Conservation (phyloP, 2,329 filamentous ascomycete species). For the Cryphonectria radicalis region DNA sequence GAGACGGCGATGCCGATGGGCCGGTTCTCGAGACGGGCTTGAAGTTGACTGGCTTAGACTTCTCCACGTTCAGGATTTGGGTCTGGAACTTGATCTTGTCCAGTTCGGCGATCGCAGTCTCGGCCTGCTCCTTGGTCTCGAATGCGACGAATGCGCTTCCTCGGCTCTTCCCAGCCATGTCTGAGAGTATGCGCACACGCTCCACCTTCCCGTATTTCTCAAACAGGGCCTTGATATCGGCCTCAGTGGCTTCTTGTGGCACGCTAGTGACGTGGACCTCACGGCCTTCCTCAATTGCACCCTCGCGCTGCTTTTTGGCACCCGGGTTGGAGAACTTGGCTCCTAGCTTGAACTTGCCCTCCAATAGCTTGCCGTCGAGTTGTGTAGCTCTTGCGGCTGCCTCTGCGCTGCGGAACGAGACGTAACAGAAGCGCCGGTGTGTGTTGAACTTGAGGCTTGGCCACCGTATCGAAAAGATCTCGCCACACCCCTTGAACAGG, state of each 20-base stretch:
- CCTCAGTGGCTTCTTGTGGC: conserved; percentile 63
- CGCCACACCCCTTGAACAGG: conserved; percentile 75
- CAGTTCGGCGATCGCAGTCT: conserved; percentile 67
- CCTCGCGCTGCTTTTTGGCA: conserved; percentile 76
- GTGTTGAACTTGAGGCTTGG: conserved; percentile 90
- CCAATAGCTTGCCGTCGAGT: conserved; percentile 72
- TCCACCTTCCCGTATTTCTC: conserved; percentile 76
- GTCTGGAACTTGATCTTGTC: conserved; percentile 72
- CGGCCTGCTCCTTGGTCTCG: conserved; percentile 69
- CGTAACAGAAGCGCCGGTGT: conserved; percentile 91
- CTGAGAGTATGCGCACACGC: conserved; percentile 71
- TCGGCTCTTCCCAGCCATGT: conserved; percentile 68
- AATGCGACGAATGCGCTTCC: conserved; percentile 85
- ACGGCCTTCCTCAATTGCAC: conserved; percentile 82
- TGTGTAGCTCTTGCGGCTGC: conserved; percentile 72
- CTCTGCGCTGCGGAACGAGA: conserved; percentile 78
- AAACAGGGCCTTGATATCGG: conserved; percentile 73
- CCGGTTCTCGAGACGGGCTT: conserved; percentile 56
- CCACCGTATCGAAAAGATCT: conserved; percentile 84
- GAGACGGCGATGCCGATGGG: conserved; percentile 42
- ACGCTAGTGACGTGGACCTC: conserved; percentile 81
- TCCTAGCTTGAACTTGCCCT: conserved; percentile 69
- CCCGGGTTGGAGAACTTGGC: conserved; percentile 85
- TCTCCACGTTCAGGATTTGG: conserved; percentile 68
- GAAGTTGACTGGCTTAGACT: conserved; percentile 60